These are phyloP conservation scores for Vararia minispora DNA, from an alignment of 768 basidiomycete species.

Conservation along the genomic window DNA sequence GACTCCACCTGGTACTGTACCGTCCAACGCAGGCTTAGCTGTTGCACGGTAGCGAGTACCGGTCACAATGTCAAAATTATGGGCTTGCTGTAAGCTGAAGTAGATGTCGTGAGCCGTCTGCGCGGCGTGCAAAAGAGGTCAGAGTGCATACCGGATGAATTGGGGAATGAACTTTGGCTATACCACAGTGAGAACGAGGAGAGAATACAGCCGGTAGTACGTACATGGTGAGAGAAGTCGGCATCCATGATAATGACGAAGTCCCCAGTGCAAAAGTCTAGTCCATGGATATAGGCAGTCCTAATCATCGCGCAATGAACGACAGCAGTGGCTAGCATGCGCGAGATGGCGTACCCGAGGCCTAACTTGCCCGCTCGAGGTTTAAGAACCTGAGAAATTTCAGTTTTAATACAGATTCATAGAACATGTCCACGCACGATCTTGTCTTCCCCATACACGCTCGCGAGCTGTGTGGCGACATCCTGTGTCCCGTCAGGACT, in stretches of 20 bases:
- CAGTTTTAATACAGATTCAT: too few species aligned
- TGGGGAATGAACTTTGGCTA: conserved; percentile 94
- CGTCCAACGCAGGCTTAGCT: conserved; percentile 42
- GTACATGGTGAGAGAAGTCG: conserved; percentile 89
- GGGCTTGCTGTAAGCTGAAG: conserved; percentile 68
- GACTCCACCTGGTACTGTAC: conserved; percentile 71
- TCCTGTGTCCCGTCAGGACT: conserved; percentile 92
- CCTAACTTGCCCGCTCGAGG: conserved; percentile 88
- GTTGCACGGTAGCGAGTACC: conserved; percentile 76
- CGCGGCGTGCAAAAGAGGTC: background rate
- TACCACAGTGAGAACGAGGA: too few species aligned
- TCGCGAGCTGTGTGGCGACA: conserved; percentile 68
- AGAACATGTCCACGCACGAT: conserved; percentile 40
- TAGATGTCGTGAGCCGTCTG: too few species aligned
- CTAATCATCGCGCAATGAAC: conserved; percentile 24
- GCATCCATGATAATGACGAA: conserved; percentile 98
- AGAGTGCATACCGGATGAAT: conserved; percentile 57
- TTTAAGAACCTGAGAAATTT: conserved; percentile 49
- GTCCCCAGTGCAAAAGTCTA: conserved; percentile 82
- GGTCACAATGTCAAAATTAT: conserved; percentile 87
- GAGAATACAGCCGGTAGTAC: conserved; percentile 17
- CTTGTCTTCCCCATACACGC: conserved; percentile 73
- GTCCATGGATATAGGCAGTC: conserved; percentile 87
- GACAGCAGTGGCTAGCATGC: too few species aligned
- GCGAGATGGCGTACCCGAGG: conserved; percentile 69